Evolutionary conservation across 768 basidiomycete species (phyloP).

Genomic region (Candolleomyces efflorescens): DNA sequence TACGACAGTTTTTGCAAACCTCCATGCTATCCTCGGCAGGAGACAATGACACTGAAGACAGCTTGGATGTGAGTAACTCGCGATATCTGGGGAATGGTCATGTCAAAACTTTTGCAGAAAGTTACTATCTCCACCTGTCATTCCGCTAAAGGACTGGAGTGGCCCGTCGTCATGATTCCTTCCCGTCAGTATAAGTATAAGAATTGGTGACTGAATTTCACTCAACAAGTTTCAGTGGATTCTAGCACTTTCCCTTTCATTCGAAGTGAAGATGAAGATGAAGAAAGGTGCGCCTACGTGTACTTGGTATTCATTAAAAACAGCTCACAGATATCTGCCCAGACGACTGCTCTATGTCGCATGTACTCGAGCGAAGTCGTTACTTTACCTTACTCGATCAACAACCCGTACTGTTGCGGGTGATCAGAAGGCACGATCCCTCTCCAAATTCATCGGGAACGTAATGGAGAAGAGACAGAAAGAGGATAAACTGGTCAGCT

Average conservation of each 20-base stretch:
- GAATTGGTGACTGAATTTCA: neutral
- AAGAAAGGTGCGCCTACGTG: slow-evolving; percentile 57
- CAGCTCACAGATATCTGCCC: neutral
- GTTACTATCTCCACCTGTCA: slow-evolving; percentile 86
- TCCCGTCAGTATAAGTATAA: slow-evolving; percentile 41
- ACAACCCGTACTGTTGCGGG: slow-evolving; percentile 50
- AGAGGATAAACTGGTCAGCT: slow-evolving; percentile 20
- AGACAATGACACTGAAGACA: slow-evolving; percentile 45
- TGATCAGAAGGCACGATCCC: slow-evolving; percentile 41
- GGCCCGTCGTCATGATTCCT: slow-evolving; percentile 85
- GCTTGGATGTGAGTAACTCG: slow-evolving; percentile 8
- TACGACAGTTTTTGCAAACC: slow-evolving; percentile 70
- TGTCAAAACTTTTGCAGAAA: slow-evolving; percentile 41
- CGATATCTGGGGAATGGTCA: neutral
- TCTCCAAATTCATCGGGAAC: slow-evolving; percentile 56
- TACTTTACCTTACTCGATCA: slow-evolving; percentile 57
- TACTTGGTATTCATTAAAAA: neutral
- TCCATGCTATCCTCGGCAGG: slow-evolving; percentile 83
- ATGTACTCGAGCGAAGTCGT: slow-evolving; percentile 77
- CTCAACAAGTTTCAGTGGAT: slow-evolving; percentile 46
- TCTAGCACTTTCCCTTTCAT: slow-evolving; percentile 72
- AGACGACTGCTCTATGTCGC: slow-evolving; percentile 87
- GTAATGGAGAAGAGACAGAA: slow-evolving; percentile 38
- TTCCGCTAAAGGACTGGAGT: slow-evolving; percentile 87
- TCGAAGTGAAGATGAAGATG: slow-evolving; percentile 69